Conservation (phyloP, 2,329 filamentous ascomycete species). For the Sarocladiaceae sp. region DNA sequence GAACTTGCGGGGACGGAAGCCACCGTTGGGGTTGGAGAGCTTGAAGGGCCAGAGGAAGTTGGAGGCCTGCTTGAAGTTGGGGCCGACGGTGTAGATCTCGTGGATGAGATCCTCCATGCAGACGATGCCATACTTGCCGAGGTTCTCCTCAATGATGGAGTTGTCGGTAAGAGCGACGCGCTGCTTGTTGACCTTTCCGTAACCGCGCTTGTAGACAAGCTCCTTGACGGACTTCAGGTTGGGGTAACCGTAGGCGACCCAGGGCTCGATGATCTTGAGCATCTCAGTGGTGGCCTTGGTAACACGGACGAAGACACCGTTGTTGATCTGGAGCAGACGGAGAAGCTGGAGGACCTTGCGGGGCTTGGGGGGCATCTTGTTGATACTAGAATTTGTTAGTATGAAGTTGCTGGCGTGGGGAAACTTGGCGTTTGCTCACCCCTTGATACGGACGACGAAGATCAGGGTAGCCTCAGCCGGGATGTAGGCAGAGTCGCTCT, state of each 20-base stretch:
- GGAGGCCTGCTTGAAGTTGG: slow-evolving; percentile 98
- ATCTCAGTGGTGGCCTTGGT: slow-evolving; percentile 98
- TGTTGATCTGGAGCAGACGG: slow-evolving; percentile 99
- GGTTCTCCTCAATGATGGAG: slow-evolving; percentile 90
- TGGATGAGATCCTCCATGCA: slow-evolving; percentile 99
- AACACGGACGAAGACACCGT: slow-evolving; percentile 94
- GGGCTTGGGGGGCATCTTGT: slow-evolving; percentile 99
- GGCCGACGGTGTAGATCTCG: slow-evolving; percentile 97
- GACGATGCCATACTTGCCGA: slow-evolving; percentile 98
- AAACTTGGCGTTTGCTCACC: too few relatives aligned
- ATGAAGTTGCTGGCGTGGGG: too few relatives aligned
- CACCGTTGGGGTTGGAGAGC: slow-evolving; percentile 95
- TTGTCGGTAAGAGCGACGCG: slow-evolving; percentile 95
- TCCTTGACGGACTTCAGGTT: slow-evolving; percentile 99
- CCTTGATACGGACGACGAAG: slow-evolving; percentile 99
- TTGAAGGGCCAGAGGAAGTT: slow-evolving; percentile 99
- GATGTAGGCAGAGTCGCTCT: slow-evolving; percentile 89
- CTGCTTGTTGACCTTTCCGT: slow-evolving; percentile 99
- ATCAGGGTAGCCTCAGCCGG: slow-evolving; percentile 92
- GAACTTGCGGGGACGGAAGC: slow-evolving; percentile 96
- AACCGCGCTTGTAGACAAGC: slow-evolving; percentile 99
- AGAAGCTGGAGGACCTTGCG: slow-evolving; percentile 99
- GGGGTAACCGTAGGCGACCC: slow-evolving; percentile 98
- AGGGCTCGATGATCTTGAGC: slow-evolving; percentile 97
- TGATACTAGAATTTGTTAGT: too few relatives aligned